These are phyloP conservation scores for Westerdykella ornata DNA, from an alignment of 2,329 filamentous ascomycete species.

Conservation along the genomic window DNA sequence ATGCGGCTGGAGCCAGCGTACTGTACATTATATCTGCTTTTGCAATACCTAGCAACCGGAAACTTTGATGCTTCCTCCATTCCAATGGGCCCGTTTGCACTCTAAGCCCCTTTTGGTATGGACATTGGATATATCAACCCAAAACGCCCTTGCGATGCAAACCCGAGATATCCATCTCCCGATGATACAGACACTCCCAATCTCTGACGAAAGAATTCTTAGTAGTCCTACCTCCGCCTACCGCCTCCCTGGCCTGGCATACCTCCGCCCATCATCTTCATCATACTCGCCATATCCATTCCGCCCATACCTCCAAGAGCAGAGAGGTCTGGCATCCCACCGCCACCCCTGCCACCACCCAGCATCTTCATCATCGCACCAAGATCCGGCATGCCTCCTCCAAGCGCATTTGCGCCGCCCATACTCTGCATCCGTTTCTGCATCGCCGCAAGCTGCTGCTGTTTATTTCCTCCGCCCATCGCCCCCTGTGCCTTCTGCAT, in stretches of 20 bases:
- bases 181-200: neutral
- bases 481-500: conserved; percentile 90
- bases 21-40: too few species aligned
- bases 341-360: conserved; percentile 57
- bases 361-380: conserved; percentile 88
- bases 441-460: conserved; percentile 93
- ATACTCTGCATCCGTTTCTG: conserved; percentile 91
- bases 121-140: conserved; percentile 1
- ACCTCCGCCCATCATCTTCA: conserved; percentile 34
- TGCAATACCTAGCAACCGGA: too few species aligned
- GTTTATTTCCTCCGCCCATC: conserved; percentile 84
- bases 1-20: too few species aligned
- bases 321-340: conserved; percentile 58
- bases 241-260: conserved; percentile 16
- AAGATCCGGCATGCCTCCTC: conserved; percentile 69
- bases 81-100: too few species aligned
- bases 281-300: conserved; percentile 23
- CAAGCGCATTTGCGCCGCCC: conserved; percentile 64
- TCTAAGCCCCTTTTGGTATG: too few species aligned
- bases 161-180: neutral
- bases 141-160: conserved; percentile 28
- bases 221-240: conserved; percentile 11
- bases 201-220: neutral
- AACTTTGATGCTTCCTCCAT: too few species aligned
- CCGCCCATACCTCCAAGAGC: conserved; percentile 54